These are phyloP conservation scores for Chenopodium quinoa DNA, from an alignment of 148 eudicot species.

Conservation along the genomic window DNA sequence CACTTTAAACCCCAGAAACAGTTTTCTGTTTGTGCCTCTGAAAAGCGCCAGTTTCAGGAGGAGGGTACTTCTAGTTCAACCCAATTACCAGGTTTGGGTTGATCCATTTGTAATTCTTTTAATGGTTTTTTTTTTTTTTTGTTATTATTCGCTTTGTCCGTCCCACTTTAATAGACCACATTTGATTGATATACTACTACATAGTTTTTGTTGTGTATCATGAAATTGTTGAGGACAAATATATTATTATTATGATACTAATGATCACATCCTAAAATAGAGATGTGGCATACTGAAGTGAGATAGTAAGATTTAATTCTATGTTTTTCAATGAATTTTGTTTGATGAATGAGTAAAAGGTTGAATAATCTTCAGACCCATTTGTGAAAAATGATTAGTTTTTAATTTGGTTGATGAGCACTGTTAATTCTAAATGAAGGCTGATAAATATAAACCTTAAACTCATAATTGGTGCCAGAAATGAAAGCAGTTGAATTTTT, in stretches of 20 bases:
- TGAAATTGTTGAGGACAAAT: too few species aligned
- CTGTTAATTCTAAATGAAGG: background rate
- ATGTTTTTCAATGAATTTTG: too few species aligned
- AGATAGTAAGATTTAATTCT: too few species aligned
- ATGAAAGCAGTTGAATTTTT: background rate
- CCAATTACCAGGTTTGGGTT: constrained; percentile 20
- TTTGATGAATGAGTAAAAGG: too few species aligned
- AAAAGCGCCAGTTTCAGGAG: background rate
- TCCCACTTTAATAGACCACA: too few species aligned
- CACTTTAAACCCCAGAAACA: constrained; percentile 7
- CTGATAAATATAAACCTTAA: background rate
- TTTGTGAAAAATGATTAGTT: background rate
- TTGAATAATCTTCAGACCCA: too few species aligned
- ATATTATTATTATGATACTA: too few species aligned
- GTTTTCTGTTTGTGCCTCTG: constrained; percentile 17
- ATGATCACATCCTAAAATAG: too few species aligned
- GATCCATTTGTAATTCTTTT: background rate
- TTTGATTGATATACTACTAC: too few species aligned
- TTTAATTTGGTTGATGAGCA: background rate
- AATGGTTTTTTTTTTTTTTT: too few species aligned
- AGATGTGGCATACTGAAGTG: too few species aligned
- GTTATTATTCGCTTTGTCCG: background rate
- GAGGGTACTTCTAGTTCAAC: background rate
- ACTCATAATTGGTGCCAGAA: background rate
- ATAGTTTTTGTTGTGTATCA: too few species aligned